phyloP scores from a whole-genome alignment of 345 rosid genomes.

The Syzygium aromaticum region DNA sequence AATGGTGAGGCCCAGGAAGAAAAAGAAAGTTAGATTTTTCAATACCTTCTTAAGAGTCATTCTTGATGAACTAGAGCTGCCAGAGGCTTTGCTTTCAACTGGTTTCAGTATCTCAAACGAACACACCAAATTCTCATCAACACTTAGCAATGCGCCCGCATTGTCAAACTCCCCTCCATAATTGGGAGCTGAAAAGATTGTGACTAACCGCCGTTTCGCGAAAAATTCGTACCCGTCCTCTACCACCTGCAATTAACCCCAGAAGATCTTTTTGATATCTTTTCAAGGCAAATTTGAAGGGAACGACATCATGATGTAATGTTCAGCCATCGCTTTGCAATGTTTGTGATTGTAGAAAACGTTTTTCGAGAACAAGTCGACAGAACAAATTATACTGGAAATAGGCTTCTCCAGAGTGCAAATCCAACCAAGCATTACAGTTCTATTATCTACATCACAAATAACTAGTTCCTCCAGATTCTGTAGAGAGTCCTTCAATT shows the following conservation, averaged over 20 bases:
- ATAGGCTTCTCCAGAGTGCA: not conserved
- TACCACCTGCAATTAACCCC: slow-evolving; percentile 58
- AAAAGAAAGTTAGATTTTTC: not conserved
- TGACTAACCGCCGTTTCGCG: slow-evolving; percentile 77
- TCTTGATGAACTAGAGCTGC: slow-evolving; percentile 22
- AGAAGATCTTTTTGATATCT: not conserved
- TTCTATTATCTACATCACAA: not conserved
- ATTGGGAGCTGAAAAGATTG: slow-evolving; percentile 97
- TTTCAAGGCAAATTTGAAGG: not conserved
- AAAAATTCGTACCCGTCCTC: slow-evolving; percentile 98
- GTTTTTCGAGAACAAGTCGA: not conserved
- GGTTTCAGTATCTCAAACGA: slow-evolving; percentile 96
- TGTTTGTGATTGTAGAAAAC: not conserved
- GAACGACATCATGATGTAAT: not conserved
- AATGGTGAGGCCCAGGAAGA: not conserved
- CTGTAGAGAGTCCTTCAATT: not conserved
- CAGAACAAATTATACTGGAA: not conserved
- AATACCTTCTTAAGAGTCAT: slow-evolving; percentile 56
- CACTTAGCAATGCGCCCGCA: slow-evolving; percentile 83
- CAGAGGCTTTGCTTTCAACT: slow-evolving; percentile 24
- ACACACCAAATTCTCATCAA: slow-evolving; percentile 68
- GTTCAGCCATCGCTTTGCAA: not conserved
- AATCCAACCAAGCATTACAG: not conserved
- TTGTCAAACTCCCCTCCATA: slow-evolving; percentile 99
- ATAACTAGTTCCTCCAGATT: not conserved